These are phyloP conservation scores for Hymenoscyphus repandus DNA, from an alignment of 2,329 filamentous ascomycete genomes.

Conservation along the genomic window DNA sequence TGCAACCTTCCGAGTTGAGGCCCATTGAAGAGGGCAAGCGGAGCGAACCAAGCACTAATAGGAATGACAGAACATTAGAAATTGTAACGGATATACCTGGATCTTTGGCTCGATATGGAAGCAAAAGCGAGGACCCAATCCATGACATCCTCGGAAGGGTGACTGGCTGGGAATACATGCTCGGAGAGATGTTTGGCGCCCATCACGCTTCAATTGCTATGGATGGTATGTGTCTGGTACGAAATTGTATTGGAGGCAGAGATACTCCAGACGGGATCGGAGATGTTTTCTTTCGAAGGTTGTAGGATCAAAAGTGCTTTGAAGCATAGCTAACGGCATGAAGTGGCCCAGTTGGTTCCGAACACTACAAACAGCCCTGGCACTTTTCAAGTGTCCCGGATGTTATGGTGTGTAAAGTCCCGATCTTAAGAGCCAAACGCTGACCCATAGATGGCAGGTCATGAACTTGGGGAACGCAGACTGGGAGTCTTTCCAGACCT, in stretches of 20 bases:
- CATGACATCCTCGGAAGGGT: conserved; percentile 21
- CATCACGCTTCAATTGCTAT: conserved; percentile 31
- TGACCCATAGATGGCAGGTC: conserved; percentile 19
- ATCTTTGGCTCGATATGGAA: conserved; percentile 15
- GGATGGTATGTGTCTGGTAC: conserved; percentile 33
- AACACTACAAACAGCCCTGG: conserved; percentile 32
- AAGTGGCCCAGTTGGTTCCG: conserved; percentile 25
- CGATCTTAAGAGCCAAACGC: too few species aligned
- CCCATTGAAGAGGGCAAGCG: neutral
- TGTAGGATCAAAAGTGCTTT: neutral
- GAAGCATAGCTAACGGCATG: conserved; percentile 13
- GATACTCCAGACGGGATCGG: conserved; percentile 25
- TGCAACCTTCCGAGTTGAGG: conserved; percentile 6
- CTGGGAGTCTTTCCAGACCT: conserved; percentile 27
- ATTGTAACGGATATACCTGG: conserved; percentile 30
- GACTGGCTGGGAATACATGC: conserved; percentile 33
- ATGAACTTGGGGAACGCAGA: conserved; percentile 32
- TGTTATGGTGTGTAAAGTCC: conserved; percentile 25
- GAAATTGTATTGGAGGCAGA: conserved; percentile 31
- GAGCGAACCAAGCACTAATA: neutral
- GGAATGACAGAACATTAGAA: conserved; percentile 26
- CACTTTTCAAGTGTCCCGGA: conserved; percentile 31
- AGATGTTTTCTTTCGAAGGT: conserved; percentile 28
- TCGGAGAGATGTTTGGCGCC: conserved; percentile 34
- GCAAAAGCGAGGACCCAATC: conserved; percentile 8